Percentiles rank a stretch among this genome's conserved stretches.
phyloP scores from a whole-genome alignment of 108 stramenopile species.

The Fragilaria radians region DNA sequence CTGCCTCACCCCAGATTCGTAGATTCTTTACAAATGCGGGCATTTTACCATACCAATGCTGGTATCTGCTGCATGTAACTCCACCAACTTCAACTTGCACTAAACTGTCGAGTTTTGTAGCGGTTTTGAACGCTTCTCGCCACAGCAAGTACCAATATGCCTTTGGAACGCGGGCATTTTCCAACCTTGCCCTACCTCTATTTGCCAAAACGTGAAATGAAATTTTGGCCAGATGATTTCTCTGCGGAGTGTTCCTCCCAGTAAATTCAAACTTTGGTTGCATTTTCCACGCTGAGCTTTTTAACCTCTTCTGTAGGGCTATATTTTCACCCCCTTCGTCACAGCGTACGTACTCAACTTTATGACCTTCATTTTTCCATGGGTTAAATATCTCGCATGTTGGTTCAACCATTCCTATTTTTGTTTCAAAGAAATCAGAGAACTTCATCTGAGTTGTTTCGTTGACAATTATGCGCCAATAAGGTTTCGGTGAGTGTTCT shows the following conservation, averaged over 20 bases:
- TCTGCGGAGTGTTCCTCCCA: no score
- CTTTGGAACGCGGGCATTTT: neutral
- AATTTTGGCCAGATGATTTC: no score
- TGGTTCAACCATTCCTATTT: conserved; percentile 13
- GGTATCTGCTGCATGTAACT: neutral
- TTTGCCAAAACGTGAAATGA: conserved; percentile 12
- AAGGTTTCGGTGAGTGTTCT: no score
- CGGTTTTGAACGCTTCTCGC: no score
- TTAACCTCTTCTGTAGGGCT: conserved; percentile 1
- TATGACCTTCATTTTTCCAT: conserved; percentile 5
- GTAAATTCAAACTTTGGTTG: no score
- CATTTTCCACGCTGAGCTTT: no score
- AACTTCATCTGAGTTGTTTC: conserved; percentile 10
- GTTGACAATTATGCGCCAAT: conserved; percentile 11
- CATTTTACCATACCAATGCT: conserved; percentile 10
- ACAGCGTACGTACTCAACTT: conserved; percentile 3
- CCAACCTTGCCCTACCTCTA: conserved; percentile 4
- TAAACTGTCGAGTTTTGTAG: conserved; percentile 15
- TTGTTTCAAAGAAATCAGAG: no score
- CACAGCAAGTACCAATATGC: neutral
- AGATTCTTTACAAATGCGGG: conserved; percentile 12
- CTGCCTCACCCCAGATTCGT: no score
- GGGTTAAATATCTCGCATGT: conserved; percentile 5
- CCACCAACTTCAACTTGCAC: conserved; percentile 7
- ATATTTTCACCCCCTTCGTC: conserved; percentile 21